These are phyloP conservation scores for Mycena amicta DNA, from an alignment of 768 basidiomycete genomes.

Conservation along the genomic window DNA sequence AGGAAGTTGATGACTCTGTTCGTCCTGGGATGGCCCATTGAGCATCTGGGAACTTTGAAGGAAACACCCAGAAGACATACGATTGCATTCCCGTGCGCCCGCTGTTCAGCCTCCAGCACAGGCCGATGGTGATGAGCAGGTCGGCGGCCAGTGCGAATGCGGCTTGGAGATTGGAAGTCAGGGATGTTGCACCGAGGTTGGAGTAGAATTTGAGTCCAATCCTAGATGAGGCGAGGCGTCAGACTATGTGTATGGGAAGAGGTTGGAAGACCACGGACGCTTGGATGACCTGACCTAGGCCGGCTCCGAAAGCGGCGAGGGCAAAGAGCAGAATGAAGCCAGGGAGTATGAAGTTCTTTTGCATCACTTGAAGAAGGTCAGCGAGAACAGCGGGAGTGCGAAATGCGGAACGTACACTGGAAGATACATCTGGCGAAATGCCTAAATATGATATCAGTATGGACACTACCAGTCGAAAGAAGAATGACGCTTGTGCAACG, in stretches of 20 bases:
- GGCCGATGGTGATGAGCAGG: conserved; percentile 2
- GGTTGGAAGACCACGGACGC: background rate
- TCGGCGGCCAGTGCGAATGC: no score
- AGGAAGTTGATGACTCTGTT: conserved; percentile 8
- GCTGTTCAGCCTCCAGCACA: conserved; percentile 1
- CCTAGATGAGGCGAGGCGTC: background rate
- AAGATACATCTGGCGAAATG: conserved; percentile 6
- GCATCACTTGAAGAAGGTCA: background rate
- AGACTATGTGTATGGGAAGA: background rate
- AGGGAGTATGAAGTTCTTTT: background rate
- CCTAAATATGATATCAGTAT: no score
- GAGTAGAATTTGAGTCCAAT: background rate
- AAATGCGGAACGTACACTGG: background rate
- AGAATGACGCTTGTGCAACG: conserved; percentile 6
- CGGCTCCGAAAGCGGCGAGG: background rate
- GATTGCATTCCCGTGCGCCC: conserved; percentile 3
- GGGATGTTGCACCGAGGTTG: background rate
- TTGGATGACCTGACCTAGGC: background rate
- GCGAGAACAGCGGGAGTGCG: background rate
- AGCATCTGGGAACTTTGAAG: background rate
- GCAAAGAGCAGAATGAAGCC: background rate
- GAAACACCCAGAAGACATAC: background rate
- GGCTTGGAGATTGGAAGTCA: background rate
- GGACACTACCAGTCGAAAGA: no score
- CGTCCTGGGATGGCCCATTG: background rate